These are phyloP conservation scores for Taiwanofungus camphoratus DNA, from an alignment of 1,284 basidiomycete species.

Conservation along the genomic window DNA sequence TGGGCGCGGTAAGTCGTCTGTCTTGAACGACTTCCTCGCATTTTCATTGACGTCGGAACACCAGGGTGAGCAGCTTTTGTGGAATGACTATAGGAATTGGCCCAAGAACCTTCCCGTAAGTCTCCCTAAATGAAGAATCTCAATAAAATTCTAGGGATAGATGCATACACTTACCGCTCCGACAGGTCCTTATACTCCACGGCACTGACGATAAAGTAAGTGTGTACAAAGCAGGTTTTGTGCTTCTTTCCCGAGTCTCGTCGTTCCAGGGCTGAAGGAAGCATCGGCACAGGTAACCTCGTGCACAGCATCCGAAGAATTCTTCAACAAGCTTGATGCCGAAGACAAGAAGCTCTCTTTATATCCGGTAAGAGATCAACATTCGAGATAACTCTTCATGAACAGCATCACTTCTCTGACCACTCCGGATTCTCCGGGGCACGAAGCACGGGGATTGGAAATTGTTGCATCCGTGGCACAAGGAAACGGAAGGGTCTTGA, in stretches of 20 bases:
- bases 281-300: slow-evolving; percentile 55
- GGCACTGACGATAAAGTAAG: slow-evolving; percentile 69
- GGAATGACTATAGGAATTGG: slow-evolving; percentile 56
- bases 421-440: too few relatives aligned
- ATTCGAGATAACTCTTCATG: not conserved
- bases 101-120: slow-evolving; percentile 64
- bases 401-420: too few relatives aligned
- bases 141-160: not conserved
- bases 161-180: not conserved
- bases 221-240: too few relatives aligned
- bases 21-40: not conserved
- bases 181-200: slow-evolving; percentile 64
- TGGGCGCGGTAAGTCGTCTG: slow-evolving; percentile 47
- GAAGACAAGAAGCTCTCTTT: slow-evolving; percentile 59
- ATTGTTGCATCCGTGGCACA: too few relatives aligned
- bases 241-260: too few relatives aligned
- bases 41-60: not conserved
- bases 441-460: too few relatives aligned
- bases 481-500: too few relatives aligned
- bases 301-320: slow-evolving; percentile 49
- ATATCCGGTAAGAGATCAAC: slow-evolving; percentile 38
- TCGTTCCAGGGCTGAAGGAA: not conserved
- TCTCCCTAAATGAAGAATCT: not conserved
- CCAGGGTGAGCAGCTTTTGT: slow-evolving; percentile 59
- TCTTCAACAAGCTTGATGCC: slow-evolving; percentile 54